Base-by-base conservation (phyloP, 306 rosid genomes). In the Herpetospermum pedunculosum region DNA sequence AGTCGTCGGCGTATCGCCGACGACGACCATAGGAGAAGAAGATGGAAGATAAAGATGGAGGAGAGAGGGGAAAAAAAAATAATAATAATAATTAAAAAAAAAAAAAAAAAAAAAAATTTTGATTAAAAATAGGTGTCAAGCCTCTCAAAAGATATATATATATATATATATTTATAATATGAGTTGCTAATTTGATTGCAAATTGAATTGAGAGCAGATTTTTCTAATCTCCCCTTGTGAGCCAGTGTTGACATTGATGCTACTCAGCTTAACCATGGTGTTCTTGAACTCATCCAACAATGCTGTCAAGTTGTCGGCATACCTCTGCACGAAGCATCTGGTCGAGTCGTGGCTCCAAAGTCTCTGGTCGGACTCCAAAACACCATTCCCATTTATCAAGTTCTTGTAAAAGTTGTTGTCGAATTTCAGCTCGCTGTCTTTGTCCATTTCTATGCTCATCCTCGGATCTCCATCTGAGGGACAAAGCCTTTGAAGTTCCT, bases 361-460 rank as follows among this genome's bases (percentile, higher is more conserved):
- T 83, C 92, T 81, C 77, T 87, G 94, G 19, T 89, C 97, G 1
- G 96, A 92, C 83, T 90, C 92, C 35, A 91, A 70, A 71, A 91
- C 77, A 8, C 73, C 90, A 19, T 87, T 88, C 3, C 92, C 89
- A 57, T 88, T 84, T 14, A 86, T 83, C 19, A 87, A 79, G 69
- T 91, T 88, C 84, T 87, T 91, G 83, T 82, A 91, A 79, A 82
- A 88, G 54, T 82, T 88, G 5, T 21, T 84, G 74, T 85, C 97
- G 53, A 91, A 87, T 25, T 75, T 82, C 10, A 74, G 73, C 60
- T 80, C 82, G 75, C 89, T 87, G 52, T 76, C 90, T 60, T 73
- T 80, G 54, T 91, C 97, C 30, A 92, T 60, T 0, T 81, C 80
- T 26, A 88, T n/a, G n/a, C n/a, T n/a, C n/a, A n/a, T n/a, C 89